Conservation (phyloP, 2,329 filamentous ascomycete species). For the Colletotrichum trifolii region DNA sequence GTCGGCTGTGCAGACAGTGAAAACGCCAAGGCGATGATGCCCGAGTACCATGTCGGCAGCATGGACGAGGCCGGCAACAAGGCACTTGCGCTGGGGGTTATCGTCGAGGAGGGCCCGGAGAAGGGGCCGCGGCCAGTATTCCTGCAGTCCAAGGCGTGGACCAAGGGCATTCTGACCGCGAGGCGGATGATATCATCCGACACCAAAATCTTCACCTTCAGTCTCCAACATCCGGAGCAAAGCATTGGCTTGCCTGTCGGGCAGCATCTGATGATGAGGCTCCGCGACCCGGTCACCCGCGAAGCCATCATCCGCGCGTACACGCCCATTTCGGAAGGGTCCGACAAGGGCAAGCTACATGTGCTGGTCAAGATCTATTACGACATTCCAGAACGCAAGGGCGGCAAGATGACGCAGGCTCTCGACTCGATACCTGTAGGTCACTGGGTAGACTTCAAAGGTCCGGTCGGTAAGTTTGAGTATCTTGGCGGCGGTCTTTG, state of each 20-base stretch:
- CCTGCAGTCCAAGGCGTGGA: conserved; percentile 78
- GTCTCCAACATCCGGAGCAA: conserved; percentile 77
- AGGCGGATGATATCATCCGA: conserved; percentile 81
- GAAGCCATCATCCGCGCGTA: conserved; percentile 87
- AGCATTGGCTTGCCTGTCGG: conserved; percentile 81
- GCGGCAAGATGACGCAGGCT: conserved; percentile 85
- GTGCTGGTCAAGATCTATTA: conserved; percentile 88
- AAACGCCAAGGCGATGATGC: conserved; percentile 92
- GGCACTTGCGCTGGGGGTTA: conserved; percentile 60
- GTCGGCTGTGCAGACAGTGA: conserved; percentile 75
- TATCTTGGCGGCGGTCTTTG: conserved; percentile 78
- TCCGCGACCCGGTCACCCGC: conserved; percentile 75
- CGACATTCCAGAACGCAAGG: conserved; percentile 64
- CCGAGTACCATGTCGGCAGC: conserved; percentile 83
- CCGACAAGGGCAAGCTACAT: conserved; percentile 72
- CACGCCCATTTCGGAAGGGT: conserved; percentile 79
- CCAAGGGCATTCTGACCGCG: conserved; percentile 73
- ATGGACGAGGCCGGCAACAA: conserved; percentile 70
- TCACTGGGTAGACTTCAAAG: conserved; percentile 84
- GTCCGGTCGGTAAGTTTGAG: conserved; percentile 86
- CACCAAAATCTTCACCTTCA: conserved; percentile 84
- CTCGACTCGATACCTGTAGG: conserved; percentile 79
- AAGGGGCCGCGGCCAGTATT: conserved; percentile 67
- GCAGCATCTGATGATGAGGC: conserved; percentile 86
- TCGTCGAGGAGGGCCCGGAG: conserved; percentile 47